These are phyloP conservation scores for Fraxinus pennsylvanica DNA, from an alignment of 257 asterid genomes.

Conservation along the genomic window DNA sequence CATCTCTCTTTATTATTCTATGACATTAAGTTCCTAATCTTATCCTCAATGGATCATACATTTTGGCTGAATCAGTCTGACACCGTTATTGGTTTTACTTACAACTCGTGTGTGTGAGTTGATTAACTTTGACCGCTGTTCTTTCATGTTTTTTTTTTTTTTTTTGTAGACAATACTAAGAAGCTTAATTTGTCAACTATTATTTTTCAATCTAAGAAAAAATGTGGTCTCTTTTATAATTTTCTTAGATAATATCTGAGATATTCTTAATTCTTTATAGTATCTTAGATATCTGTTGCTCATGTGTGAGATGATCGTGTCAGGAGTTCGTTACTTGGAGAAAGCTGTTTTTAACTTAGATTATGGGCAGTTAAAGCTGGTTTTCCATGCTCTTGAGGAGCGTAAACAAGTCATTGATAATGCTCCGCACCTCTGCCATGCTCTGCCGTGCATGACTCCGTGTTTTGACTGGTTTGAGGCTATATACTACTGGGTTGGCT, in stretches of 20 bases:
- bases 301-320: constrained; percentile 21
- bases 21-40: neutral
- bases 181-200: neutral
- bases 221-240: neutral
- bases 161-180: neutral
- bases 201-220: neutral
- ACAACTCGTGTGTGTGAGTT: neutral
- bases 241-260: neutral
- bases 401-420: constrained; percentile 91
- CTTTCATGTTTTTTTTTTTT: neutral
- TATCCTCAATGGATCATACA: neutral
- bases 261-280: neutral
- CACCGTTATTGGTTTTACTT: neutral
- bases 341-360: constrained; percentile 93
- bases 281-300: neutral
- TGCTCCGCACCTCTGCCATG: constrained; percentile 94
- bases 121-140: neutral
- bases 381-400: constrained; percentile 92
- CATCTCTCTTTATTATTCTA: neutral
- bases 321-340: constrained; percentile 99
- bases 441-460: constrained; percentile 98
- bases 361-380: constrained; percentile 88
- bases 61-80: neutral
- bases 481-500: constrained; percentile 89
- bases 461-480: constrained; percentile 95